Percentiles rank a stretch among this genome's conserved stretches.
phyloP scores from a whole-genome alignment of 768 basidiomycete genomes.

The Lyophyllum decastes region DNA sequence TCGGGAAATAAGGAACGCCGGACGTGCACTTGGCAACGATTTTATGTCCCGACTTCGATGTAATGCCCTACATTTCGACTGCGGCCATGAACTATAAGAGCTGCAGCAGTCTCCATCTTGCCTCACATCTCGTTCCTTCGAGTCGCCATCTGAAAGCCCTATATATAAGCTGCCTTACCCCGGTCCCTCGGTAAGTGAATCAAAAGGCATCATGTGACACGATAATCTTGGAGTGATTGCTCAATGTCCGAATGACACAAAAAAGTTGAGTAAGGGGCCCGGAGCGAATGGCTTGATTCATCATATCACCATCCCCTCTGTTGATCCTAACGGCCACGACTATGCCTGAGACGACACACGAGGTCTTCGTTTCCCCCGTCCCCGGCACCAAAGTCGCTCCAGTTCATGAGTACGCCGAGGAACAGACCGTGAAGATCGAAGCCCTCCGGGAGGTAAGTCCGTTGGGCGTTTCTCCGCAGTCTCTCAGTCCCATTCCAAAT shows the following conservation, averaged over 20 bases:
- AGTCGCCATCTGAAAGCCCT: not conserved
- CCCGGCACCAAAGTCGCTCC: constrained; percentile 55
- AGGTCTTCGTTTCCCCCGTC: constrained; percentile 58
- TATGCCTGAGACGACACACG: constrained; percentile 26
- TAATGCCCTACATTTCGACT: not conserved
- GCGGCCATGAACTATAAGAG: not conserved
- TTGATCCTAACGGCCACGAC: constrained; percentile 5
- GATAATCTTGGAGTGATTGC: not conserved
- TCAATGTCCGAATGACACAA: not conserved
- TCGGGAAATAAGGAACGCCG: not conserved
- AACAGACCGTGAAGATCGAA: constrained; percentile 60
- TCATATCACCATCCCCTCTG: constrained; percentile 6
- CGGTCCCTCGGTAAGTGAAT: not conserved
- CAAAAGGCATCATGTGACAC: constrained; percentile 9
- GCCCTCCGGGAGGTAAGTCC: constrained; percentile 59
- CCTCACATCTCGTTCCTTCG: not conserved
- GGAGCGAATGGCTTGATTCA: constrained; percentile 5
- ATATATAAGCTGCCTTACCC: not conserved
- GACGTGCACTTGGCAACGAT: too few species aligned
- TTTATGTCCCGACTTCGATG: too few species aligned
- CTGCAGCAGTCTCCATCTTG: not conserved
- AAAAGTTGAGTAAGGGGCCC: constrained; percentile 12
- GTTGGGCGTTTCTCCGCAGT: not conserved
- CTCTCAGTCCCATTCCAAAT: not conserved
- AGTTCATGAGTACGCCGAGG: constrained; percentile 59